Evolutionary conservation across 1,284 basidiomycete genomes (phyloP).

Genomic region (Ceratobasidium sp.): DNA sequence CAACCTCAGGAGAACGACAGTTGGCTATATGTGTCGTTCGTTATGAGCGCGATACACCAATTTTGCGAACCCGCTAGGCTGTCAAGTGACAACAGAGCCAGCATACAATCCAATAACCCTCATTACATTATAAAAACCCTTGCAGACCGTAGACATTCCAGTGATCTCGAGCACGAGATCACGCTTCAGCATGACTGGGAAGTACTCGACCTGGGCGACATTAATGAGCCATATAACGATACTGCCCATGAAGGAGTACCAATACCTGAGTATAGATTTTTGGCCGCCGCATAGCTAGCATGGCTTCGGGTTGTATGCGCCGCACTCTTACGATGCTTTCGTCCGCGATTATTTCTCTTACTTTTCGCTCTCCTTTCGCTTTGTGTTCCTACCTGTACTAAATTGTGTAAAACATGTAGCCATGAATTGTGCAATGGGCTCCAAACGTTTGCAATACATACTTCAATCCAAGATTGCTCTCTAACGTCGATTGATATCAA

Average conservation of each 20-base stretch:
- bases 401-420: neutral
- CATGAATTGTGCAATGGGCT: neutral
- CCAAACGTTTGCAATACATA: too few relatives aligned
- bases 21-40: constrained; percentile 12
- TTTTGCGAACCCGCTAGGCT: constrained; percentile 10
- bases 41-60: constrained; percentile 31
- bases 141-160: neutral
- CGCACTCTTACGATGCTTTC: neutral
- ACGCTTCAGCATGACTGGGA: constrained; percentile 31
- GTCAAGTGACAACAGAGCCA: neutral
- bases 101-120: constrained; percentile 31
- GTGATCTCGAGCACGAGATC: constrained; percentile 6
- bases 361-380: neutral
- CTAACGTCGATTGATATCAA: neutral
- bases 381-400: neutral
- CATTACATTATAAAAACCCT: constrained; percentile 10
- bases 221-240: neutral
- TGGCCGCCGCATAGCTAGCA: too few relatives aligned
- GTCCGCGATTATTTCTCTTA: too few relatives aligned
- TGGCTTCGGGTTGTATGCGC: neutral
- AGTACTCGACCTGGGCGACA: neutral
- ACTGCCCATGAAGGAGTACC: neutral
- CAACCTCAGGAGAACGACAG: neutral
- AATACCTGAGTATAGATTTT: too few relatives aligned
- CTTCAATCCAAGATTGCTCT: too few relatives aligned